These are phyloP conservation scores for Lophiotrema nucula DNA, from an alignment of 495 filamentous ascomycete genomes.

Conservation along the genomic window DNA sequence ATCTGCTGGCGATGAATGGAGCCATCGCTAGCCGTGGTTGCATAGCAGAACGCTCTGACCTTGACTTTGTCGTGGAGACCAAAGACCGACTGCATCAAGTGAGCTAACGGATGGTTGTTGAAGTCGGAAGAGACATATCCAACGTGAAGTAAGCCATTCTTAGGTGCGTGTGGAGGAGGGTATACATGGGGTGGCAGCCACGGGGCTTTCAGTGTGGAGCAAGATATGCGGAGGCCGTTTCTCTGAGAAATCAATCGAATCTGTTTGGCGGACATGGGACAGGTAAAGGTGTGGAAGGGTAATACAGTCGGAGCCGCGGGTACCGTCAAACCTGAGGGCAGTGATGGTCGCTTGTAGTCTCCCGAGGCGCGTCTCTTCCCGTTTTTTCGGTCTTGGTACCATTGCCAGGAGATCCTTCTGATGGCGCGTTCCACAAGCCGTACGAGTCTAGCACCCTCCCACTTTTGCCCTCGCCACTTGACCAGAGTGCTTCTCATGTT, in stretches of 20 bases:
- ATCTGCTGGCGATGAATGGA: slow-evolving; percentile 93
- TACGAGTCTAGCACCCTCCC: slow-evolving; percentile 88
- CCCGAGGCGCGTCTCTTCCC: slow-evolving; percentile 55
- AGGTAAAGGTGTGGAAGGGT: slow-evolving; percentile 99
- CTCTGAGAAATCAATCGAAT: slow-evolving; percentile 94
- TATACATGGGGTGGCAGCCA: slow-evolving; percentile 86
- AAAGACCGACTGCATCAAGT: slow-evolving; percentile 99
- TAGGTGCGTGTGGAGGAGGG: slow-evolving; percentile 76
- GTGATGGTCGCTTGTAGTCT: slow-evolving; percentile 70
- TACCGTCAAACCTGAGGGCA: slow-evolving; percentile 72
- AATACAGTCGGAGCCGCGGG: slow-evolving; percentile 92
- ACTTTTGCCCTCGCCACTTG: slow-evolving; percentile 72
- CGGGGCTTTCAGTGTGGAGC: slow-evolving; percentile 75
- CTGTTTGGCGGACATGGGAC: slow-evolving; percentile 87
- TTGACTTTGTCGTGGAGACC: slow-evolving; percentile 74
- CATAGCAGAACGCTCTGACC: slow-evolving; percentile 89
- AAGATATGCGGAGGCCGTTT: slow-evolving; percentile 91
- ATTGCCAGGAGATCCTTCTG: slow-evolving; percentile 71
- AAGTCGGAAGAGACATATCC: slow-evolving; percentile 98
- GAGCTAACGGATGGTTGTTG: slow-evolving; percentile 96
- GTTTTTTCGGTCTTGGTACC: slow-evolving; percentile 84
- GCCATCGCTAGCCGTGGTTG: slow-evolving; percentile 89
- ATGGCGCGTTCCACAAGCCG: slow-evolving; percentile 82
- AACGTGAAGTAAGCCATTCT: slow-evolving; percentile 72
- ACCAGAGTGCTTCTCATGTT: slow-evolving; percentile 52